Percentiles rank a stretch among this genome's conserved stretches.
Evolutionary conservation across 148 eudicot species (phyloP).

Genomic region (Nepenthes mirabilis): DNA sequence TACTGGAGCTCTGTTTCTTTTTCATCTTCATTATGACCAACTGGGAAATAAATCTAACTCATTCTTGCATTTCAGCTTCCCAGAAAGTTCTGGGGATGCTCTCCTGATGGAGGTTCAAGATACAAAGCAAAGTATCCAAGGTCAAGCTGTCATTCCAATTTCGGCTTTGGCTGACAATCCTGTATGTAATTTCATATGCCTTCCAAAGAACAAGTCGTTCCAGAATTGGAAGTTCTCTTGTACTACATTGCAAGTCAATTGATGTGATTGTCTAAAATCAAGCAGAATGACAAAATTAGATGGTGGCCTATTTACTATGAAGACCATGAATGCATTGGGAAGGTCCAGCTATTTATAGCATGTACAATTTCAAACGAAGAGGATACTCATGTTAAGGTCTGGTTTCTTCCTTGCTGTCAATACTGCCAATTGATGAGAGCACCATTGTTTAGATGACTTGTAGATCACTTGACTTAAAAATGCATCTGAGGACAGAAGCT

Average conservation of each 20-base stretch:
- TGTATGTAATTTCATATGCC: slow-evolving; percentile 28
- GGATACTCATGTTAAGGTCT: slow-evolving; percentile 54
- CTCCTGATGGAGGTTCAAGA: slow-evolving; percentile 61
- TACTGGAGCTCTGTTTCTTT: no score
- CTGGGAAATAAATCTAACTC: neutral
- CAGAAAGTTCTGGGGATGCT: slow-evolving; percentile 70
- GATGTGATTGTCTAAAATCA: neutral
- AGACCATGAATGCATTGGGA: slow-evolving; percentile 72
- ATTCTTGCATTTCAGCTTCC: slow-evolving; percentile 44
- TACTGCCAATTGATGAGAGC: neutral
- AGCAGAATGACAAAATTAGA: slow-evolving; percentile 51
- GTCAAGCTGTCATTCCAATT: slow-evolving; percentile 56
- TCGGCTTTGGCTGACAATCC: slow-evolving; percentile 48
- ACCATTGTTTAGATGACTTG: neutral
- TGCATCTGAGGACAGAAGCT: no score
- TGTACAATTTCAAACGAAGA: slow-evolving; percentile 50
- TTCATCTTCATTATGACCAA: no score
- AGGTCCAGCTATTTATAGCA: slow-evolving; percentile 50
- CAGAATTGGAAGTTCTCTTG: neutral
- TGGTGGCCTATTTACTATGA: slow-evolving; percentile 80
- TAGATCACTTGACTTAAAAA: neutral
- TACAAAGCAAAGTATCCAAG: slow-evolving; percentile 41
- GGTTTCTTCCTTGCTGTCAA: slow-evolving; percentile 1
- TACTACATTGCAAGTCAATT: slow-evolving; percentile 1
- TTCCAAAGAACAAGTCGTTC: neutral